Base-by-base conservation (phyloP, 352 stramenopile species). In the Globisporangium paroecandrum region DNA sequence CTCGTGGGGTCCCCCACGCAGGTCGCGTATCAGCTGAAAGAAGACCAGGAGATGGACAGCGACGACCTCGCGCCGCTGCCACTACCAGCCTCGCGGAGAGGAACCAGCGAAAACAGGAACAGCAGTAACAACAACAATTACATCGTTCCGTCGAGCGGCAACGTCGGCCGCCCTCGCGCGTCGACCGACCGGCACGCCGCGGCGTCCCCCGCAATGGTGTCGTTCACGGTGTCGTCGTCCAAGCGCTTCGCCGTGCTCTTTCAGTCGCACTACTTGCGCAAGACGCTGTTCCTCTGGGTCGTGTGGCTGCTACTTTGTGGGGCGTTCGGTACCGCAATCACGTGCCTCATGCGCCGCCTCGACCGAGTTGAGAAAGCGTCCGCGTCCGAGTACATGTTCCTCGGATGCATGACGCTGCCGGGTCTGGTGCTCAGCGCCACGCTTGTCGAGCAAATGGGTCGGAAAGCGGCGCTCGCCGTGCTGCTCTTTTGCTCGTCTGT, bases 241-340 rank as follows among this genome's bases (percentile, higher is more conserved):
- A 81, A 77, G 67, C 80, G 80, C 15, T 71, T 69, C 18, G 67
- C 73, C 24, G 74, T 79, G 63, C 76, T 89, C 8, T 79, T 80
- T 61, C 77, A 75, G 15, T 55, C 62, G 27, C 68, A 74, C 13
- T 79, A 89, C 53, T 66, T 76, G 32, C 8, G 54, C 10, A 76
- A 77, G 25, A 87, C 83, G 24, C 34, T 72, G 25, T 55, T 81
- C 53, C 78, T 88, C 60, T 89, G 81, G 79, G 51, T 78, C 51
- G 69, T 80, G 36, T 85, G 77, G 78, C 75, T 82, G 29, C 58
- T 65, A 9, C 32, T 74, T 38, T 47, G 68, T 1, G 63, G 55
- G 18, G 68, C 66, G 10, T 66, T 79, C 13, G 73, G 68, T 18
- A 60, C 72, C 29, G 73, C 70, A 12, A 65, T 65, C 4, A 65